Percentiles rank a stretch among this genome's conserved stretches.
Conservation (phyloP, 225 moss, liverwort and hornwort species). For the Bryum argenteum region DNA sequence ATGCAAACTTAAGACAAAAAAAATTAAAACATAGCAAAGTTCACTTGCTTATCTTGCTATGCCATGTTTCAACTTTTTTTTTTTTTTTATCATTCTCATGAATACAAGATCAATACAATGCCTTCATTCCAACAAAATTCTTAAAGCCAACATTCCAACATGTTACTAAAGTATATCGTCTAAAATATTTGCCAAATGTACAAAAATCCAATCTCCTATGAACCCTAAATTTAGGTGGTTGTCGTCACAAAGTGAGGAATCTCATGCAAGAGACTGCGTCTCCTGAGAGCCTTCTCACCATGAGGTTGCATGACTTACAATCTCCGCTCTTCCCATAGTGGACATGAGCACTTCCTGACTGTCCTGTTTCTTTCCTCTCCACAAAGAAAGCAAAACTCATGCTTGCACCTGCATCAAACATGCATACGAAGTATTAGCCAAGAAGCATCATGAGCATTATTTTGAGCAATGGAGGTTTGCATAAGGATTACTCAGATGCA, state of each 20-base stretch:
- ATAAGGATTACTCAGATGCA: neutral
- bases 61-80: no score
- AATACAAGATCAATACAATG: no score
- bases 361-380: conserved; percentile 26
- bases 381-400: conserved; percentile 49
- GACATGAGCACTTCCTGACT: conserved; percentile 22
- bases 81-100: no score
- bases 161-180: no score
- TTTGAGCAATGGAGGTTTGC: no score
- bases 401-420: conserved; percentile 36
- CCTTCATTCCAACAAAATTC: no score
- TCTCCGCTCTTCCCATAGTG: conserved; percentile 15
- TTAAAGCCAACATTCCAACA: no score
- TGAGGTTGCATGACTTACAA: conserved; percentile 13
- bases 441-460: neutral
- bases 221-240: neutral
- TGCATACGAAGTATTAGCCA: neutral
- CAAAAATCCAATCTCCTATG: neutral
- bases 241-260: neutral
- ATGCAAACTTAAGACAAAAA: no score
- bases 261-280: neutral
- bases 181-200: no score
- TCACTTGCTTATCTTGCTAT: no score
- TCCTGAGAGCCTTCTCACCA: neutral
- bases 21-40: no score